Evolutionary conservation across 768 basidiomycete species (phyloP), one percentile per base, ranked within the genome.

Genomic region (Rhodotorula kratochvilovae): DNA sequence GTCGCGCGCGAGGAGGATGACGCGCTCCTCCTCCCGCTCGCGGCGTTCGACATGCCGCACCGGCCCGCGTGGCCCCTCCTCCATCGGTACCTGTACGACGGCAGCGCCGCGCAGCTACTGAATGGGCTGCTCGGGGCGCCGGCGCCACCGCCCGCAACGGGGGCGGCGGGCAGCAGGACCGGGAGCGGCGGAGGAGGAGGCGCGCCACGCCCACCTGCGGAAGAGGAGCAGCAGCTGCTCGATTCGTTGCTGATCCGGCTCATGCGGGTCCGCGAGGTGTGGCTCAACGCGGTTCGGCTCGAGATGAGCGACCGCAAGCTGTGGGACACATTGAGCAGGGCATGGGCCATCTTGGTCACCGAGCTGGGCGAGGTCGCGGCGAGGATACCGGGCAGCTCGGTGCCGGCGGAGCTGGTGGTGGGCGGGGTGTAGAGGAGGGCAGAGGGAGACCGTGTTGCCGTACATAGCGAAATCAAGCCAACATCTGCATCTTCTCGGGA

Each of bases 21-120:
- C n/a, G 11, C 8, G 16, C 31, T 35, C 43, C 43, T 48, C 33
- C 46, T 57, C 15, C 45, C 55, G 16, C 11, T 46, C 33, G 16
- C 29, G 3, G 12, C 43, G 5, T 27, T 65, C 35, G 8, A 17
- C 17, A 21, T 65, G 16, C 64, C 64, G 23, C 56, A 35, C 7
- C 55, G 33, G 4, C 7, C 27, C 15, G 23, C 64, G 6, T 65
- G 29, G 25, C 55, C 43, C 33, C 10, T 58, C 64, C 33, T 65
- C 16, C 45, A 65, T 27, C 33, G 48, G 54, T 64, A 45, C 43
- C 4, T 64, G 19, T 64, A 64, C 46, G 53, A 54, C 31, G 21
- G 17, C 0, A 45, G 42, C 31, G 15, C 42, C 10, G 63, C 63
- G 13, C 29, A 29, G 16, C 64, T 65, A 23, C 54, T 55, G 7